Percentiles rank a stretch among this genome's conserved stretches.
phyloP scores from a whole-genome alignment of 177 flowering plant species.

The Tripterygium wilfordii region DNA sequence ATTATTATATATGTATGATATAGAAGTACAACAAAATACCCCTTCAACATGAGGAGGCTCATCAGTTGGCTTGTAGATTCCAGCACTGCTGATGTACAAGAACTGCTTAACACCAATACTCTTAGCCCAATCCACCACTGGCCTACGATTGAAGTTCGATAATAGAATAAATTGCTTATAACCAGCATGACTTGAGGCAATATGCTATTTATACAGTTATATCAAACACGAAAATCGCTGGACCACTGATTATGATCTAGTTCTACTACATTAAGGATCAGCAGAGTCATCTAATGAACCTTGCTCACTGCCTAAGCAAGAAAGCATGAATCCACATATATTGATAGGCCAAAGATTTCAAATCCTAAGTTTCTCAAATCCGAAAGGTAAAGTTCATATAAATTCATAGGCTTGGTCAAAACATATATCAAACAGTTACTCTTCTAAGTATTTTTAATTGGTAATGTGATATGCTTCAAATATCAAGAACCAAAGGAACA shows the following conservation, averaged over 20 bases:
- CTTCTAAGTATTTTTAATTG: background rate
- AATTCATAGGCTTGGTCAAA: background rate
- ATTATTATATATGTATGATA: too few species aligned
- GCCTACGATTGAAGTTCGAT: slow-evolving; percentile 38
- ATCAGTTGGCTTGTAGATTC: slow-evolving; percentile 85
- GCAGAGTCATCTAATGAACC: background rate
- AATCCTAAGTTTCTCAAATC: too few species aligned
- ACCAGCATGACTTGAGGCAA: background rate
- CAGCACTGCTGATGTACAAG: slow-evolving; percentile 94
- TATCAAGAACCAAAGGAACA: slow-evolving; percentile 12
- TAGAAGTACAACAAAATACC: slow-evolving; percentile 27
- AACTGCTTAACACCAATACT: slow-evolving; percentile 77
- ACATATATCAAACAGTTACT: background rate
- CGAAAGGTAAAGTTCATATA: too few species aligned
- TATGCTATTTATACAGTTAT: too few species aligned
- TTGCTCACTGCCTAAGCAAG: too few species aligned
- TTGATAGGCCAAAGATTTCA: too few species aligned
- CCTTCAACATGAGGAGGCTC: slow-evolving; percentile 99
- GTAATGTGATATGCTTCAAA: background rate
- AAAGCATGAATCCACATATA: too few species aligned
- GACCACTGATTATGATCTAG: too few species aligned
- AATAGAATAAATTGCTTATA: background rate
- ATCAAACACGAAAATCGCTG: too few species aligned
- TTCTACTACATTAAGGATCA: background rate
- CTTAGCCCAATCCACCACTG: slow-evolving; percentile 96